These are phyloP conservation scores for Bipolaris victoriae DNA, from an alignment of 2,329 filamentous ascomycete genomes.

Conservation along the genomic window DNA sequence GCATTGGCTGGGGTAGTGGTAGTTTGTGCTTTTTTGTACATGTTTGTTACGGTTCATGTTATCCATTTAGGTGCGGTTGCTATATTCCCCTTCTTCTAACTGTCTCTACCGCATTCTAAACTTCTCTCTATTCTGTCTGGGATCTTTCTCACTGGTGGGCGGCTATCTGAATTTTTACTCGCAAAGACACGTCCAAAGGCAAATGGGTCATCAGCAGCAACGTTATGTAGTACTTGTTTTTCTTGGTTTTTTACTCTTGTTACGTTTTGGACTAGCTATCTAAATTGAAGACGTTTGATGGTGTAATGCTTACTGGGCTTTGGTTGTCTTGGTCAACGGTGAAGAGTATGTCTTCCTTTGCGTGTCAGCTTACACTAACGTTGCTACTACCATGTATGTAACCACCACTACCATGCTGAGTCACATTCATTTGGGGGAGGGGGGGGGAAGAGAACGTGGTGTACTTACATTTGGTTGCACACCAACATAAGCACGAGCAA, in stretches of 20 bases:
- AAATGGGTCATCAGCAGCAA: slow-evolving; percentile 19
- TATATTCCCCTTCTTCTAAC: slow-evolving; percentile 15
- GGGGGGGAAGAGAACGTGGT: not conserved
- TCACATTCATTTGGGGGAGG: not conserved
- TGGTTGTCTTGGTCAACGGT: not conserved
- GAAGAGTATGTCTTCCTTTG: not conserved
- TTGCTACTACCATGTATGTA: not conserved
- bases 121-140: slow-evolving; percentile 15
- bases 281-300: slow-evolving; percentile 23
- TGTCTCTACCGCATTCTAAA: slow-evolving; percentile 18
- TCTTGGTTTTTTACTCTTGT: slow-evolving; percentile 3
- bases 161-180: slow-evolving; percentile 25
- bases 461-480: not conserved
- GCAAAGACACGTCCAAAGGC: slow-evolving; percentile 17
- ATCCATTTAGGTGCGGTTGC: slow-evolving; percentile 16
- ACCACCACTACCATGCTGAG: not conserved
- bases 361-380: not conserved
- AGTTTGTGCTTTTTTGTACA: slow-evolving; percentile 29
- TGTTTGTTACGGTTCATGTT: slow-evolving; percentile 19
- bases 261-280: slow-evolving; percentile 12
- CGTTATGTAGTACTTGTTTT: slow-evolving; percentile 14
- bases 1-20: slow-evolving; percentile 33
- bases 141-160: slow-evolving; percentile 23
- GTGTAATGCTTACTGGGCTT: slow-evolving; percentile 12
- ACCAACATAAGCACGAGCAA: slow-evolving; percentile 1